Conservation (phyloP, 768 basidiomycete species). For the Russula abietina region DNA sequence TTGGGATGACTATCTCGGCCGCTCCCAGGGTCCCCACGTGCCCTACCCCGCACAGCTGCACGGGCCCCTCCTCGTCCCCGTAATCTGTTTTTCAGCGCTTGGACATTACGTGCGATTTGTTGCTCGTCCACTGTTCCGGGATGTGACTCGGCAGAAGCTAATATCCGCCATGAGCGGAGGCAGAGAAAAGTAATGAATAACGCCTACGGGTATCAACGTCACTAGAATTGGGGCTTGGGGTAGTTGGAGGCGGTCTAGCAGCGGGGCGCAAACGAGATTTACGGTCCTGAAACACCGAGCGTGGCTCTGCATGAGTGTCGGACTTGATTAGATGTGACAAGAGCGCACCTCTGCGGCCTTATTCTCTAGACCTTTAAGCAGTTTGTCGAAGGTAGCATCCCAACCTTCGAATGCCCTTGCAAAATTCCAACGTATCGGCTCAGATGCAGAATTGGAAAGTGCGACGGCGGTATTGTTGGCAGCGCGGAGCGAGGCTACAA, state of each 20-base stretch:
- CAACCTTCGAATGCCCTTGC: constrained; percentile 66
- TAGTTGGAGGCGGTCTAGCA: constrained; percentile 35
- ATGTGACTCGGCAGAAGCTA: constrained; percentile 45
- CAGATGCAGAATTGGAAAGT: constrained; percentile 33
- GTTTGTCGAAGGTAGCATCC: constrained; percentile 73
- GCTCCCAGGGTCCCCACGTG: constrained; percentile 46
- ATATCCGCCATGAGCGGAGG: constrained; percentile 4
- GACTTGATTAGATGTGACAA: constrained; percentile 2
- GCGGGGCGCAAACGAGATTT: constrained; percentile 52
- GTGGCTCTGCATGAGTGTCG: background rate
- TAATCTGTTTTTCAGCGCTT: constrained; percentile 79
- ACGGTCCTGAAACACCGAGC: constrained; percentile 50
- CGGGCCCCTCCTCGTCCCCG: constrained; percentile 67
- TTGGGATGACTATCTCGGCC: constrained; percentile 56
- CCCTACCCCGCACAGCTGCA: constrained; percentile 36
- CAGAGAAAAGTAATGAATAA: background rate
- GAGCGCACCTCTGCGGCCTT: constrained; percentile 58
- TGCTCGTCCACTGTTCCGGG: constrained; percentile 69
- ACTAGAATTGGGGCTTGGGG: constrained; percentile 47
- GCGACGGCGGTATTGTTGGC: constrained; percentile 40
- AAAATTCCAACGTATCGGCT: constrained; percentile 57
- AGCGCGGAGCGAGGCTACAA: constrained; percentile 78
- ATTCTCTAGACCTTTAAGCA: constrained; percentile 68
- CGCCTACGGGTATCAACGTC: constrained; percentile 53
- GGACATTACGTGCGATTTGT: constrained; percentile 87